Conservation (phyloP, 169 alveolate genomes). For the Babesia caballi region DNA sequence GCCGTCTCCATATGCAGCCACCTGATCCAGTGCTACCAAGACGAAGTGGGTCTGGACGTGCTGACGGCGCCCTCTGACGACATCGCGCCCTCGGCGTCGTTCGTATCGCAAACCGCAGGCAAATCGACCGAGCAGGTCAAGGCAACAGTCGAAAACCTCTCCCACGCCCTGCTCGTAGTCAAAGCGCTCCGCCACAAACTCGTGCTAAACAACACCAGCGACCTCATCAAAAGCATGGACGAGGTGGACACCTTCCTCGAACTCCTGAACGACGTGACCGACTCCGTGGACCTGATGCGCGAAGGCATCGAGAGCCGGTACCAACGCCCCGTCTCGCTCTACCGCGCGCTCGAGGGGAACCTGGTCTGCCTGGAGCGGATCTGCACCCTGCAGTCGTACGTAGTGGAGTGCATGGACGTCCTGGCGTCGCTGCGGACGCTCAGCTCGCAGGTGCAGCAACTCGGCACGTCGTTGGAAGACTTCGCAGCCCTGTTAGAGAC, state of each 20-base stretch:
- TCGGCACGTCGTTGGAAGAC: conserved; percentile 13
- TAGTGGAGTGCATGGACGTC: conserved; percentile 40
- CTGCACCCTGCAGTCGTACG: conserved; percentile 23
- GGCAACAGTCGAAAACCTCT: conserved; percentile 32
- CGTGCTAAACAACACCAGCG: conserved; percentile 50
- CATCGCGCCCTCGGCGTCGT: conserved; percentile 30
- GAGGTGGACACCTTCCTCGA: conserved; percentile 35
- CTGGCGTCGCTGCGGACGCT: conserved; percentile 1
- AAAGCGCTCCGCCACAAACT: conserved; percentile 40
- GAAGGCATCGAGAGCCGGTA: conserved; percentile 11
- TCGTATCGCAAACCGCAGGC: conserved; percentile 2
- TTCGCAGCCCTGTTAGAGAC: conserved; percentile 15
- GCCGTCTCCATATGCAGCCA: conserved; percentile 29
- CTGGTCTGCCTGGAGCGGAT: conserved; percentile 35
- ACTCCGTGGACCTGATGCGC: conserved; percentile 4
- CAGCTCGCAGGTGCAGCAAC: neutral
- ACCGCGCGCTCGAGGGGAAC: conserved; percentile 25
- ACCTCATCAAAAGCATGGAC: conserved; percentile 43
- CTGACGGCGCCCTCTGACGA: neutral
- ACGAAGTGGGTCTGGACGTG: conserved; percentile 6
- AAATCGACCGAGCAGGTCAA: conserved; percentile 35
- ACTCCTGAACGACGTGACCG: conserved; percentile 4
- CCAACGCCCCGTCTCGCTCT: conserved; percentile 13
- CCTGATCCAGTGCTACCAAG: conserved; percentile 18
- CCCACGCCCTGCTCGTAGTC: conserved; percentile 33